These are phyloP conservation scores for Colletotrichum aenigma DNA, from an alignment of 2,329 filamentous ascomycete species.

Conservation along the genomic window DNA sequence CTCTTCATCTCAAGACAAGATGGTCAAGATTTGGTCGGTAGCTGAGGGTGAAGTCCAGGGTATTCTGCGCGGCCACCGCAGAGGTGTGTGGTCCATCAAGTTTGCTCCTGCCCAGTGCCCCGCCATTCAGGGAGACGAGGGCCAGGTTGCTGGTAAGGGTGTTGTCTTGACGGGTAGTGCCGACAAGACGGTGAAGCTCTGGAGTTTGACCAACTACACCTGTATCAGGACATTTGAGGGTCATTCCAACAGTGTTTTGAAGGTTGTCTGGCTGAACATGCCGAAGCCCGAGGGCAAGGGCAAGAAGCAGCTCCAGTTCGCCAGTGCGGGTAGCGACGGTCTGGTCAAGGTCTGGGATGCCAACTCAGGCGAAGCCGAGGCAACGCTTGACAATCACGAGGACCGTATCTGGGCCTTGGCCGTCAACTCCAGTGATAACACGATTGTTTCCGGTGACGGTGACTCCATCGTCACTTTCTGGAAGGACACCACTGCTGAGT, in stretches of 20 bases:
- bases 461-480: constrained; percentile 96
- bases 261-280: constrained; percentile 83
- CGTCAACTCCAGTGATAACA: constrained; percentile 70
- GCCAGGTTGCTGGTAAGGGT: constrained; percentile 77
- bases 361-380: constrained; percentile 80
- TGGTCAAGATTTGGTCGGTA: constrained; percentile 94
- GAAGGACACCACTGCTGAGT: constrained; percentile 87
- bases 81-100: constrained; percentile 94
- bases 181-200: constrained; percentile 95
- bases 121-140: constrained; percentile 72
- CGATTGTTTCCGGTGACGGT: constrained; percentile 86
- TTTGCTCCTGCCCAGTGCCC: constrained; percentile 85
- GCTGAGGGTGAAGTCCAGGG: constrained; percentile 90
- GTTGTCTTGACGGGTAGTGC: constrained; percentile 89
- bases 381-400: constrained; percentile 94
- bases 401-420: constrained; percentile 93
- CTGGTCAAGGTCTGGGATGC: constrained; percentile 97
- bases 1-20: constrained; percentile 94
- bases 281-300: constrained; percentile 51
- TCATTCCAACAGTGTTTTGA: constrained; percentile 93
- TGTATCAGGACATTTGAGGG: constrained; percentile 95
- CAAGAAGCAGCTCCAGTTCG: constrained; percentile 72
- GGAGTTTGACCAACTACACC: constrained; percentile 90
- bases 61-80: constrained; percentile 88
- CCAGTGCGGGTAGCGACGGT: constrained; percentile 90